A percentile compares a stretch with the other conserved stretches of the same genome.
These are phyloP conservation scores for Pistacia vera DNA, from an alignment of 345 rosid species.

Conservation along the genomic window DNA sequence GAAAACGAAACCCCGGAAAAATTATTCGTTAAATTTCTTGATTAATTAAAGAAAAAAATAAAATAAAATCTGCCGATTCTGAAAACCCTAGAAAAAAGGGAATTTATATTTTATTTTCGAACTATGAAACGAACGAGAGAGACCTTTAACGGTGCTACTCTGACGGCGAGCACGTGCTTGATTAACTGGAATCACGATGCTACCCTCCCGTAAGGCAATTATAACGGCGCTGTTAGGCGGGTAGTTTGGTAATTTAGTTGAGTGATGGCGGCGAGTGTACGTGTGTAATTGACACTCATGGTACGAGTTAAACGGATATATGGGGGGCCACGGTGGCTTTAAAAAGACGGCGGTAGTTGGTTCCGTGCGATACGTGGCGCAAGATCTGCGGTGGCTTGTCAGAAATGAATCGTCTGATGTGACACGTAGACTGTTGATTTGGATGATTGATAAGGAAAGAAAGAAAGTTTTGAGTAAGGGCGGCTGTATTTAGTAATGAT, in stretches of 20 bases:
- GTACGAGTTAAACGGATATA: constrained; percentile 29
- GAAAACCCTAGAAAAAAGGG: constrained; percentile 36
- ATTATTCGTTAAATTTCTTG: neutral
- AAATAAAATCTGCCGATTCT: constrained; percentile 15
- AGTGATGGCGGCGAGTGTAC: neutral
- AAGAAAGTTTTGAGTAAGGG: neutral
- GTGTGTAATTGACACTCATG: constrained; percentile 28
- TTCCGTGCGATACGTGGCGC: constrained; percentile 32
- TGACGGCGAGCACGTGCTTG: constrained; percentile 39
- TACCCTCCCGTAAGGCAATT: neutral
- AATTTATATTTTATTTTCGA: neutral
- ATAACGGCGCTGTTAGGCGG: neutral
- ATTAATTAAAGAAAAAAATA: constrained; percentile 2
- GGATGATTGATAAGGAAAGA: neutral
- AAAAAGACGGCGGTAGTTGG: constrained; percentile 37
- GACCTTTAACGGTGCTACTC: constrained; percentile 3
- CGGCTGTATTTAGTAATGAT: constrained; percentile 2
- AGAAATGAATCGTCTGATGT: neutral
- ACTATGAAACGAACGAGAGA: neutral
- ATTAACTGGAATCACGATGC: constrained; percentile 12
- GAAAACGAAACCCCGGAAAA: neutral
- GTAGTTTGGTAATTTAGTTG: neutral
- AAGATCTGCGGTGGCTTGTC: constrained; percentile 17
- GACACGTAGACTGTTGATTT: constrained; percentile 29
- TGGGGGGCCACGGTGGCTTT: constrained; percentile 26